Evolutionary conservation across 306 rosid genomes (phyloP).

Genomic region (Lablab purpureus): DNA sequence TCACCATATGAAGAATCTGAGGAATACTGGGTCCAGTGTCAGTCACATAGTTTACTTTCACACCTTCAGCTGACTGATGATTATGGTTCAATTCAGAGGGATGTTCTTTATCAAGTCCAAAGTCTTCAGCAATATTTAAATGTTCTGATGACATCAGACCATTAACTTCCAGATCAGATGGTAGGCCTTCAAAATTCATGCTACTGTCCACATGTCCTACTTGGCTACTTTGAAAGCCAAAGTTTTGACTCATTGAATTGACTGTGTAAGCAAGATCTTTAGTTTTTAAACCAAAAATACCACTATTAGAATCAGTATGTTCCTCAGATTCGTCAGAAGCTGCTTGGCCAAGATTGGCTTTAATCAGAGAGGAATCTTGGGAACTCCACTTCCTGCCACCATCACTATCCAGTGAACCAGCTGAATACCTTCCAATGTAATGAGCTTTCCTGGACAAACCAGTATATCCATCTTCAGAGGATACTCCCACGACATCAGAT

Average conservation of each 20-base stretch:
- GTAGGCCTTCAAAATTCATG: slow-evolving; percentile 62
- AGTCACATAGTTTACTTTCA: slow-evolving; percentile 54
- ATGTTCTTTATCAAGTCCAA: slow-evolving; percentile 58
- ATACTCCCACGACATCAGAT: slow-evolving; percentile 90
- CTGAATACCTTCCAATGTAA: slow-evolving; percentile 80
- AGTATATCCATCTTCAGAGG: slow-evolving; percentile 90
- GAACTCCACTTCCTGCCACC: slow-evolving; percentile 92
- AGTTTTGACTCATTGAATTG: slow-evolving; percentile 58
- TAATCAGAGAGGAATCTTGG: slow-evolving; percentile 70
- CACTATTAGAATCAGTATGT: slow-evolving; percentile 61
- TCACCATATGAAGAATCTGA: slow-evolving; percentile 90
- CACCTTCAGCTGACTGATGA: slow-evolving; percentile 55
- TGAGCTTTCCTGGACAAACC: slow-evolving; percentile 76
- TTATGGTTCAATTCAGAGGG: slow-evolving; percentile 60
- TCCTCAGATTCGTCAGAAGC: slow-evolving; percentile 73
- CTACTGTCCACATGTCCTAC: slow-evolving; percentile 59
- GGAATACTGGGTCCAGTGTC: slow-evolving; percentile 86
- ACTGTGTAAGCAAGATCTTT: slow-evolving; percentile 54
- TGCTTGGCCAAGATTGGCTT: slow-evolving; percentile 62
- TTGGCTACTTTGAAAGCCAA: slow-evolving; percentile 61
- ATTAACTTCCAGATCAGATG: slow-evolving; percentile 61
- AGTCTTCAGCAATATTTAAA: slow-evolving; percentile 58
- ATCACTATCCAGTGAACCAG: slow-evolving; percentile 87
- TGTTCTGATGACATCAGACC: slow-evolving; percentile 64
- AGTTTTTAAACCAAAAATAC: slow-evolving; percentile 56